Percentiles rank a stretch among this genome's conserved stretches.
Evolutionary conservation across 2,329 filamentous ascomycete species (phyloP).

Genomic region (Monosporascus sp.): DNA sequence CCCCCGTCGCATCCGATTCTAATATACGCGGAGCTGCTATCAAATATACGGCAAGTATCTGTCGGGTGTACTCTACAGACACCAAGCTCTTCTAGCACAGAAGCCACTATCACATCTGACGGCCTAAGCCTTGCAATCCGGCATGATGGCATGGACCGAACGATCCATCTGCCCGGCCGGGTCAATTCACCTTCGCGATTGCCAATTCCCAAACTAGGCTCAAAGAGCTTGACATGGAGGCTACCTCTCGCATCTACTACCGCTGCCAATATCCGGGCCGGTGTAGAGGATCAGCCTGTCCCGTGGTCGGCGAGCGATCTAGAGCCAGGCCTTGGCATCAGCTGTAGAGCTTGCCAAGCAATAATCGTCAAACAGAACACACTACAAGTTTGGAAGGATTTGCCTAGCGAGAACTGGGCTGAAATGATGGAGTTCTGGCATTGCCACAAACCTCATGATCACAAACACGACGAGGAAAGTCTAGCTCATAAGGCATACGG

Average conservation of each 20-base stretch:
- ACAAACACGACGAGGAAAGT: slow-evolving; percentile 40
- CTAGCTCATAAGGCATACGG: slow-evolving; percentile 70
- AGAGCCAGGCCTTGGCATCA: slow-evolving; percentile 30
- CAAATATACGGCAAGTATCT: slow-evolving; percentile 60
- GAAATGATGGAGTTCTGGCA: slow-evolving; percentile 99
- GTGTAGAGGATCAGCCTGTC: slow-evolving; percentile 33
- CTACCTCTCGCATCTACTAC: slow-evolving; percentile 33
- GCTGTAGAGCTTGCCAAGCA: slow-evolving; percentile 34
- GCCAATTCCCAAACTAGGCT: slow-evolving; percentile 29
- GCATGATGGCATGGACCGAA: slow-evolving; percentile 38
- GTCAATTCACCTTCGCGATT: slow-evolving; percentile 30
- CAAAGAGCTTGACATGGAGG: slow-evolving; percentile 45
- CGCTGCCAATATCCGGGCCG: neutral
- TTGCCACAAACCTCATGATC: slow-evolving; percentile 82
- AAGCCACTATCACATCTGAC: slow-evolving; percentile 37
- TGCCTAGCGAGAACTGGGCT: slow-evolving; percentile 96
- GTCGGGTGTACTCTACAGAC: slow-evolving; percentile 47
- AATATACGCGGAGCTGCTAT: slow-evolving; percentile 60
- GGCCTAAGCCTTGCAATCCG: slow-evolving; percentile 40
- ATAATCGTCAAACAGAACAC: slow-evolving; percentile 31
- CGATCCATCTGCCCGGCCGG: slow-evolving; percentile 35
- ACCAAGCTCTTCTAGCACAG: slow-evolving; percentile 36
- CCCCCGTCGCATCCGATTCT: slow-evolving; percentile 16
- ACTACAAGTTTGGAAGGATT: slow-evolving; percentile 71
- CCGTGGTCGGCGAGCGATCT: slow-evolving; percentile 55